Conservation (phyloP, 257 asterid species). For the Prunella vulgaris region DNA sequence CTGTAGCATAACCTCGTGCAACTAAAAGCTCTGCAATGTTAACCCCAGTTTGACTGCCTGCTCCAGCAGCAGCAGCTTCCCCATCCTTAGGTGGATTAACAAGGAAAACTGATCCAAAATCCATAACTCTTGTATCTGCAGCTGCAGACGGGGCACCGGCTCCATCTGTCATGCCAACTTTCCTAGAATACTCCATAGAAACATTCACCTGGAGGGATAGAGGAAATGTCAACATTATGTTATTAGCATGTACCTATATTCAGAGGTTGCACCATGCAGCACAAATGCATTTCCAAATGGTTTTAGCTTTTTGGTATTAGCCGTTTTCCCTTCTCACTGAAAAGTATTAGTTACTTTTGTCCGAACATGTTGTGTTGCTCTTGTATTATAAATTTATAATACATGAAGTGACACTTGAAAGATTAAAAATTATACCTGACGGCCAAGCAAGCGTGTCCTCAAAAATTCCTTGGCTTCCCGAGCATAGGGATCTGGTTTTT, state of each 20-base stretch:
- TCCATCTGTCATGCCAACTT: conserved; percentile 73
- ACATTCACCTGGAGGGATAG: conserved; percentile 65
- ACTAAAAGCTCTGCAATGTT: conserved; percentile 90
- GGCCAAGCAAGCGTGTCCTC: conserved; percentile 86
- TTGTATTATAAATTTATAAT: neutral
- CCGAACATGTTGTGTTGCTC: too few species aligned
- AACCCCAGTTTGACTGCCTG: conserved; percentile 51
- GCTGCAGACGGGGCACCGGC: conserved; percentile 44
- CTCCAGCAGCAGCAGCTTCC: conserved; percentile 49
- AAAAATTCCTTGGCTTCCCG: conserved; percentile 95
- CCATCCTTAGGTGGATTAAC: conserved; percentile 60
- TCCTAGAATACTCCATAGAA: conserved; percentile 95
- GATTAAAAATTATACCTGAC: conserved; percentile 49
- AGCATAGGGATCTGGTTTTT: conserved; percentile 93
- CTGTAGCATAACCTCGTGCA: conserved; percentile 88
- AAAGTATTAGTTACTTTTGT: too few species aligned
- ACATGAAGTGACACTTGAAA: conserved; percentile 5
- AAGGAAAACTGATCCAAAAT: conserved; percentile 91
- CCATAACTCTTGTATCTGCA: conserved; percentile 75
- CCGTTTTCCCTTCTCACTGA: too few species aligned
- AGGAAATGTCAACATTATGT: conserved; percentile 14
- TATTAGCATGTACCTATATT: neutral
- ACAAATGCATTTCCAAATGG: too few species aligned
- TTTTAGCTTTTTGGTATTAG: too few species aligned
- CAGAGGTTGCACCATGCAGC: too few species aligned